Percentiles rank a stretch among this genome's conserved stretches.
Evolutionary conservation across 208 protist genomes (phyloP).

Genomic region (Endotrypanum monterogeii): DNA sequence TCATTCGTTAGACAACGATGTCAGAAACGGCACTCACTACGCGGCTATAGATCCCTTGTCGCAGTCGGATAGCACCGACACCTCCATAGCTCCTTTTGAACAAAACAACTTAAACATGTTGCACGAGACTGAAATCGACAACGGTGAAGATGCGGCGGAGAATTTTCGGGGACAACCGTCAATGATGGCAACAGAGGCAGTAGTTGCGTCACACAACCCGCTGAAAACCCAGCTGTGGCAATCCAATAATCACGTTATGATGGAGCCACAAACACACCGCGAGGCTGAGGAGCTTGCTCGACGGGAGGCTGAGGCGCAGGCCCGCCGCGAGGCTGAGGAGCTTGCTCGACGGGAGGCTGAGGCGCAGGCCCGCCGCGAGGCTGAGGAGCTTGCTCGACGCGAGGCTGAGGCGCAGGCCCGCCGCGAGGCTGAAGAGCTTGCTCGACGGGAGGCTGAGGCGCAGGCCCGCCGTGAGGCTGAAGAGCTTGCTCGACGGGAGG

Average conservation of each 20-base stretch:
- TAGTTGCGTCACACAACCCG: no score
- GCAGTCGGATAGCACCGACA: background rate
- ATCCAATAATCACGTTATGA: no score
- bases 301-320: conserved; percentile 23
- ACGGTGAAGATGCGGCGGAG: background rate
- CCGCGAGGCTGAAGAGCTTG: conserved; percentile 42
- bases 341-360: conserved; percentile 47
- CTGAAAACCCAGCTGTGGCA: no score
- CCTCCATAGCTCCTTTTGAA: background rate
- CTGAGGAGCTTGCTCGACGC: conserved; percentile 82
- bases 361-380: conserved; percentile 31
- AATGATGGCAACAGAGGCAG: no score
- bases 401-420: conserved; percentile 51
- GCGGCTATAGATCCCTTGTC: background rate
- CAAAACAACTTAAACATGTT: no score
- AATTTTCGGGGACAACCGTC: no score
- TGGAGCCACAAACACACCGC: conserved; percentile 67
- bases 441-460: conserved; percentile 80
- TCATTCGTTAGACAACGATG: conserved; percentile 25
- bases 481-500: conserved; percentile 29
- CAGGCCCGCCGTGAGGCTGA: conserved; percentile 26
- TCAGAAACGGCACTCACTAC: background rate
- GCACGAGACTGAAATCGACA: no score
- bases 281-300: conserved; percentile 35
- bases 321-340: conserved; percentile 31